Evolutionary conservation across 2,329 filamentous ascomycete species (phyloP), one percentile per base, ranked within the genome.

Genomic region (Sporothrix curviconia): DNA sequence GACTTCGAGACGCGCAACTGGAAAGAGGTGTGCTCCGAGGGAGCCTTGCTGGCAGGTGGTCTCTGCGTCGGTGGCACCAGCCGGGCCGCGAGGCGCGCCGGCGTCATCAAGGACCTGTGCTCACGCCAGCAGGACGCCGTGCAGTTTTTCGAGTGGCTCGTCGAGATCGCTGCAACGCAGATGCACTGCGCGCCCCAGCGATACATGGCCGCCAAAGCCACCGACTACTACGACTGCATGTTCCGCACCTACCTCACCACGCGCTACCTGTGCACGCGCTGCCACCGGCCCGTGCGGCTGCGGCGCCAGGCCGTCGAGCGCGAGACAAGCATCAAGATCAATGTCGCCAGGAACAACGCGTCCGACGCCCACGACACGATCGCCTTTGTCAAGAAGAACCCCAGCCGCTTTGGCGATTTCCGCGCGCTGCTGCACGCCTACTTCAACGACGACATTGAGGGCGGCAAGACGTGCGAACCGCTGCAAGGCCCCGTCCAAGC

Each of bases 71-170:
- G n/a, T n/a, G n/a, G n/a, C n/a, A n/a, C n/a, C n/a, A n/a, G n/a
- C n/a, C n/a, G n/a, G n/a, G n/a, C n/a, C n/a, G n/a, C n/a, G n/a
- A n/a, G n/a, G n/a, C n/a, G n/a, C n/a, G n/a, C n/a, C n/a, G n/a
- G n/a, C n/a, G n/a, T n/a, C n/a, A n/a, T n/a, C n/a, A n/a, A n/a
- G n/a, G n/a, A n/a, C 14, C 9, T 19, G 36, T 32, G 7, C 49
- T 19, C 19, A 14, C 24, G 17, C 30, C 59, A 60, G 42, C 56
- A 60, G 43, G 59, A 60, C 34, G 59, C 53, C 4, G 51, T 25
- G 34, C 52, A 56, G 43, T 60, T 56, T 12, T 12, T 53, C 3
- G 44, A 37, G 8, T 60, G 58, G 58, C 37, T 60, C 12, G 43
- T 59, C 12, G 40, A 57, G 39, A 34, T 52, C 7, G 25, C 44